Conservation (phyloP, 805 yeast genomes). For the Nadsonia fulvescens region DNA sequence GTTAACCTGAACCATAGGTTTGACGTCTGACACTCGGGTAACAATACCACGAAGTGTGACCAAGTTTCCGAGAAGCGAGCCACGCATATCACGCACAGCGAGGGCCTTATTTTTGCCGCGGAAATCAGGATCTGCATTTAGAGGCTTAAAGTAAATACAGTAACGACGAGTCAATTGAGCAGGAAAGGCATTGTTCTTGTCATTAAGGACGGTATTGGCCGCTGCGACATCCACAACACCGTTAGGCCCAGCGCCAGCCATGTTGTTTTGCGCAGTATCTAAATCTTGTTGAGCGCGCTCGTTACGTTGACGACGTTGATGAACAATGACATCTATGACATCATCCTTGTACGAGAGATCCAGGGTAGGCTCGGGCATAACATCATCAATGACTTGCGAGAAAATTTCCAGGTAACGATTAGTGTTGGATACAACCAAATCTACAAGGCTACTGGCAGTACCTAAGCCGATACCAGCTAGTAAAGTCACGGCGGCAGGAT, state of each 20-base stretch:
- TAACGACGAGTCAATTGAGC: slow-evolving; percentile 76
- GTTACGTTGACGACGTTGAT: slow-evolving; percentile 76
- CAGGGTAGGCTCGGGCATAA: slow-evolving; percentile 75
- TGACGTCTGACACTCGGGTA: slow-evolving; percentile 90
- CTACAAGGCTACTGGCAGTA: slow-evolving; percentile 37
- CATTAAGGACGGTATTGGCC: slow-evolving; percentile 11
- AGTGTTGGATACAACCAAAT: slow-evolving; percentile 53
- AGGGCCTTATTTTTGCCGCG: slow-evolving; percentile 32
- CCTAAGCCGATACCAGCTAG: slow-evolving; percentile 11
- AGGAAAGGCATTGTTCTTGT: slow-evolving; percentile 34
- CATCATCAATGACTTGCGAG: slow-evolving; percentile 52
- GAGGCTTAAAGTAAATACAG: slow-evolving; percentile 71
- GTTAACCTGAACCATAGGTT: slow-evolving; percentile 76
- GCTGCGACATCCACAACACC: slow-evolving; percentile 32
- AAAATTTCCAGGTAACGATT: slow-evolving; percentile 66
- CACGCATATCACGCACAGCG: slow-evolving; percentile 82
- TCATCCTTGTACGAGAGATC: slow-evolving; percentile 70
- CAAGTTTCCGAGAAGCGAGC: slow-evolving; percentile 64
- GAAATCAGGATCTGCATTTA: slow-evolving; percentile 22
- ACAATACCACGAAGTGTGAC: slow-evolving; percentile 89
- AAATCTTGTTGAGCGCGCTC: slow-evolving; percentile 40
- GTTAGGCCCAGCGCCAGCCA: slow-evolving; percentile 11
- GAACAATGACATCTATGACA: slow-evolving; percentile 80
- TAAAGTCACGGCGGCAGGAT: slow-evolving; percentile 18
- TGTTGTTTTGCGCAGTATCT: no score